phyloP scores from a whole-genome alignment of 1,139 yeast genomes.

The Debaryomycetaceae sp. region DNA sequence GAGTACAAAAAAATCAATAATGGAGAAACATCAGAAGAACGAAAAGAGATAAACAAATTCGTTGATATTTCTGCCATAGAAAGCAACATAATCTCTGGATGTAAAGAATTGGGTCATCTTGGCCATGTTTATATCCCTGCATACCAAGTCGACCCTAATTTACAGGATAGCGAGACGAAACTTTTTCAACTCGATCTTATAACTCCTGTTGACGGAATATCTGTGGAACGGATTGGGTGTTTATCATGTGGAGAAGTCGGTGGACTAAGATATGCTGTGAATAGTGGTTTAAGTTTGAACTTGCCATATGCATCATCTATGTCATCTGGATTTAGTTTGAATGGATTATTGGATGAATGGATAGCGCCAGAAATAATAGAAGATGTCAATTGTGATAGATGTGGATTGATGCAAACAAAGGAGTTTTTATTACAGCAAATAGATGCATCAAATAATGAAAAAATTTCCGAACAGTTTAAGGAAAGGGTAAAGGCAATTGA shows the following conservation, averaged over 20 bases:
- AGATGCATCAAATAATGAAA: conserved; percentile 29
- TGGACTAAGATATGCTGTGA: conserved; percentile 79
- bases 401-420: conserved; percentile 67
- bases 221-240: conserved; percentile 87
- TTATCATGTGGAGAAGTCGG: conserved; percentile 89
- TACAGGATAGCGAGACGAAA: conserved; percentile 33
- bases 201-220: conserved; percentile 88
- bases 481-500: conserved; percentile 56
- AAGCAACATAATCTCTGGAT: conserved; percentile 38
- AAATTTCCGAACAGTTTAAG: conserved; percentile 44
- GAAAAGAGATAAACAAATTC: conserved; percentile 13
- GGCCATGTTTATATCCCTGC: conserved; percentile 73
- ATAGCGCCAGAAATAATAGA: conserved; percentile 79
- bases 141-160: conserved; percentile 67
- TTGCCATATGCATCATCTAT: conserved; percentile 39
- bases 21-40: conserved; percentile 14
- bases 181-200: conserved; percentile 55
- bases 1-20: conserved; percentile 44
- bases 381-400: conserved; percentile 90
- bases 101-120: conserved; percentile 48
- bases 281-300: conserved; percentile 77
- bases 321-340: conserved; percentile 45
- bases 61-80: conserved; percentile 19
- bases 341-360: conserved; percentile 68
- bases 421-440: conserved; percentile 48